Base-by-base conservation (phyloP, 768 basidiomycete genomes). In the Tephrocybe sp. region DNA sequence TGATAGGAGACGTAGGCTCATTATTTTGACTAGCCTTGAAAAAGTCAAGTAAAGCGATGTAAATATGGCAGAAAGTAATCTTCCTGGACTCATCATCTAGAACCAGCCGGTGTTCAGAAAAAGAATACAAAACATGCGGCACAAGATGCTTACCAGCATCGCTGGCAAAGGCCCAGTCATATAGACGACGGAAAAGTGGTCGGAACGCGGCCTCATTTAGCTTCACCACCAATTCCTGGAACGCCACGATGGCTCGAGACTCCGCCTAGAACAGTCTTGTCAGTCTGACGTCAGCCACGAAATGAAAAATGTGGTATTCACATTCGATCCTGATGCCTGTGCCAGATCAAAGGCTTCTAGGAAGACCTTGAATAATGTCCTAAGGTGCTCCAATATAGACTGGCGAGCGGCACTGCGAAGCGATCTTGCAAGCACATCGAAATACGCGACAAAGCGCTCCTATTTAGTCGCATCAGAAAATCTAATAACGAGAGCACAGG, bases 191-290 rank as follows among this genome's bases (percentile, higher is more conserved):
- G 79, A 98, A 96, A 13, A 98, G 72, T 0, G 96, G 94, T 55
- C 84, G 80, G 83, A 99, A 98, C 0, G 87, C 79, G 0, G 83
- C 82, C 59, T 98, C 97, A 62, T 95, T 97, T 47, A 99, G 74
- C 68, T 98, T 98, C 48, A 92, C 82, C 10, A 94, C 89, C 8
- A 98, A 72, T 65, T 96, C 91, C 10, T 86, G 76, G 77, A 97
- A 98, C 0, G 94, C 86, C 1, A 77, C 65, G 50, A 90, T 81
- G 9, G 82, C 70, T 38, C 67, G 64, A 6, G 64, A 58, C 65
- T 84, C 79, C n/a, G 76, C 72, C 85, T 89, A 49, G 22, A 33
- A 13, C 4, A 11, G 1, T 16, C 19, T 20, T 13, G 45, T 49
- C 30, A 53, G 41, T 34, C 42, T 20, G 16, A 26, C 39, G 36